A percentile compares a stretch with the other conserved stretches of the same genome.
Conservation (phyloP, 768 basidiomycete genomes). For the Suillus placidus region DNA sequence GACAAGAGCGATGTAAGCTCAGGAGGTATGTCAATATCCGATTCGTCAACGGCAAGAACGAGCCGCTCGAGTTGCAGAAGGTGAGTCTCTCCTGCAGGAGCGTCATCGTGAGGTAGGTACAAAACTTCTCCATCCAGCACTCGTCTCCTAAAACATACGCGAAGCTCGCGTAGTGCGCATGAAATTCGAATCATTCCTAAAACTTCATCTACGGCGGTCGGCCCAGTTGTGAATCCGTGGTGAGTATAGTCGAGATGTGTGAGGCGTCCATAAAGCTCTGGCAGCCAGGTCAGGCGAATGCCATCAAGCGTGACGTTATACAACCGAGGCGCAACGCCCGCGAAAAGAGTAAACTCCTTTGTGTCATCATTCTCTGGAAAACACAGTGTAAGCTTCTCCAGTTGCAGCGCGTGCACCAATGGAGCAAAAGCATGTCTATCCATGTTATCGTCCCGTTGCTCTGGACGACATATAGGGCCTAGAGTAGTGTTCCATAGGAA, state of each 20-base stretch:
- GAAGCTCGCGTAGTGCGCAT: slow-evolving; percentile 52
- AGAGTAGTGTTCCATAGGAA: slow-evolving; percentile 72
- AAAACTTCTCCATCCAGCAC: slow-evolving; percentile 21
- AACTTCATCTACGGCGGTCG: slow-evolving; percentile 59
- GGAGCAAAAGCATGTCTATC: slow-evolving; percentile 15
- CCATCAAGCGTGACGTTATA: slow-evolving; percentile 62
- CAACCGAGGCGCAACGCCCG: slow-evolving; percentile 60
- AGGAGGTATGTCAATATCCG: slow-evolving; percentile 64
- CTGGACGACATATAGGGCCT: slow-evolving; percentile 50
- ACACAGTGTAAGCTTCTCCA: slow-evolving; percentile 59
- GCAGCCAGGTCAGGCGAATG: slow-evolving; percentile 62
- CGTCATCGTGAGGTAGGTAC: slow-evolving; percentile 30
- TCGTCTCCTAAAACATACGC: slow-evolving; percentile 54
- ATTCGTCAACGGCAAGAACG: slow-evolving; percentile 51
- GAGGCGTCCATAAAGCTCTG: slow-evolving; percentile 63
- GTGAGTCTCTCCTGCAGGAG: slow-evolving; percentile 24
- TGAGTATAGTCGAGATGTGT: slow-evolving; percentile 71
- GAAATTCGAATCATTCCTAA: slow-evolving; percentile 60
- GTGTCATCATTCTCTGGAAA: slow-evolving; percentile 69
- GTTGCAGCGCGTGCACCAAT: slow-evolving; percentile 40
- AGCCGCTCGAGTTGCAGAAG: slow-evolving; percentile 53
- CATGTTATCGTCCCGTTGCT: slow-evolving; percentile 19
- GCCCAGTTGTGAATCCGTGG: slow-evolving; percentile 64
- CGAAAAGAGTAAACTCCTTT: slow-evolving; percentile 68
- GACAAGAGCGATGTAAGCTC: slow-evolving; percentile 58